Evolutionary conservation across 768 basidiomycete species (phyloP).

Genomic region (Tricholoma hemisulphureum): DNA sequence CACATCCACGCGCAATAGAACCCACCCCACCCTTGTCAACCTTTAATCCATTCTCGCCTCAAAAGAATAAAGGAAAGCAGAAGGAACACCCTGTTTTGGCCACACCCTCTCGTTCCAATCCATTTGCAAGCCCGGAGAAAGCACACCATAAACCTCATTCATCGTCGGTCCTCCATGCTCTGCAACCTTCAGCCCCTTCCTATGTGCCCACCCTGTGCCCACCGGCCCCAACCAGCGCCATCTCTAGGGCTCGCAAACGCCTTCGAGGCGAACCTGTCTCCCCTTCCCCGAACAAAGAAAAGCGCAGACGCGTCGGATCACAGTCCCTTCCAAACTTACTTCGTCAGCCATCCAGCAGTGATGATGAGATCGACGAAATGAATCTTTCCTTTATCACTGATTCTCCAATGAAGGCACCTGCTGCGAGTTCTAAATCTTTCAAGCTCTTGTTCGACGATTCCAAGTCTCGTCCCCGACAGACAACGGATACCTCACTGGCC

Average conservation of each 20-base stretch:
- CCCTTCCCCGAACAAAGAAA: constrained; percentile 77
- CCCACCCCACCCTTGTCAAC: constrained; percentile 50
- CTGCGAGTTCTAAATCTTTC: constrained; percentile 55
- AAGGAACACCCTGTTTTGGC: constrained; percentile 23
- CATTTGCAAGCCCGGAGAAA: constrained; percentile 45
- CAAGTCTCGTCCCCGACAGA: constrained; percentile 6
- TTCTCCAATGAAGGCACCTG: constrained; percentile 65
- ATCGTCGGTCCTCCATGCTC: constrained; percentile 34
- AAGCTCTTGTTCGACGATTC: constrained; percentile 62
- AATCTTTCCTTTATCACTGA: constrained; percentile 61
- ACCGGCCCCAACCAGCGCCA: constrained; percentile 38
- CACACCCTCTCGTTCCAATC: constrained; percentile 34
- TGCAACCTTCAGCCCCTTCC: constrained; percentile 18
- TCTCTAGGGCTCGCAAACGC: constrained; percentile 75
- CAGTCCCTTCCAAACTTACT: constrained; percentile 38
- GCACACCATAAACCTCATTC: constrained; percentile 32
- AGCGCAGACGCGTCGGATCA: constrained; percentile 57
- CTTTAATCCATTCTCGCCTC: constrained; percentile 79
- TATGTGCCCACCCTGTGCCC: constrained; percentile 24
- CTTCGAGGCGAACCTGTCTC: constrained; percentile 82
- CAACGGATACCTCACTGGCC: constrained; percentile 1
- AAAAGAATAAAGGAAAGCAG: constrained; percentile 59
- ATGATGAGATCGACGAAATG: constrained; percentile 34
- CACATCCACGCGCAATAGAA: constrained; percentile 51
- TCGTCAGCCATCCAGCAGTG: constrained; percentile 29